Conservation (phyloP, 371 early-diverging fungal genomes). For the Thermomucor indicae-seudaticae region DNA sequence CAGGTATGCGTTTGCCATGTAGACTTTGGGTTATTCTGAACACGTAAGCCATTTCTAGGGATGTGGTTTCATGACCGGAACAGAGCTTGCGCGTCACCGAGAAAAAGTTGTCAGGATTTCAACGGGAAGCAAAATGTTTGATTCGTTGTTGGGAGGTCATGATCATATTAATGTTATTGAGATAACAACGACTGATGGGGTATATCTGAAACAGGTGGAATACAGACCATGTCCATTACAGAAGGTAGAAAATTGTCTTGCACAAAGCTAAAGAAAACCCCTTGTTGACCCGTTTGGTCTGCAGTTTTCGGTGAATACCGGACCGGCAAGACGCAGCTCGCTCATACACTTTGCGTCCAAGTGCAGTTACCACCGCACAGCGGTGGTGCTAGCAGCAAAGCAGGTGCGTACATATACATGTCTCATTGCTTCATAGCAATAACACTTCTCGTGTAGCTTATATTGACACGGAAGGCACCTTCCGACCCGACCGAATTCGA, state of each 20-base stretch:
- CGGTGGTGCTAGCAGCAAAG: constrained; percentile 74
- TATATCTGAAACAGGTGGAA: constrained; percentile 58
- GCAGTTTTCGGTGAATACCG: constrained; percentile 72
- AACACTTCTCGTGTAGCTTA: constrained; percentile 38
- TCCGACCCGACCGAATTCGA: constrained; percentile 74
- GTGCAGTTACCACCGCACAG: constrained; percentile 60
- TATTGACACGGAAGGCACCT: constrained; percentile 85
- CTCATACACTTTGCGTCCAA: constrained; percentile 75
- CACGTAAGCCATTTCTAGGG: too few species aligned
- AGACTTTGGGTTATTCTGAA: too few species aligned
- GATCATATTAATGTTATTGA: not conserved
- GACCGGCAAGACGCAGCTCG: constrained; percentile 82
- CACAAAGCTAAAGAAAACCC: not conserved
- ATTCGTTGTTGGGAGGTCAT: constrained; percentile 78
- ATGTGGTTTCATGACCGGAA: constrained; percentile 80
- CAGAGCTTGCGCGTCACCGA: constrained; percentile 77
- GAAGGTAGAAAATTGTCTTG: constrained; percentile 33
- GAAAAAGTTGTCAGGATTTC: constrained; percentile 76
- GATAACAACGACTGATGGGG: not conserved
- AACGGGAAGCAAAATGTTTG: constrained; percentile 90
- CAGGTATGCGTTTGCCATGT: constrained; percentile 25
- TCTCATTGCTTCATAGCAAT: not conserved
- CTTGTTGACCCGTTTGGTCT: not conserved
- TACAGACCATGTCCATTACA: constrained; percentile 89
- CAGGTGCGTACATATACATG: constrained; percentile 15